Evolutionary conservation across 345 rosid genomes (phyloP), one percentile per base, ranked within the genome.

Genomic region (Gossypium raimondii): DNA sequence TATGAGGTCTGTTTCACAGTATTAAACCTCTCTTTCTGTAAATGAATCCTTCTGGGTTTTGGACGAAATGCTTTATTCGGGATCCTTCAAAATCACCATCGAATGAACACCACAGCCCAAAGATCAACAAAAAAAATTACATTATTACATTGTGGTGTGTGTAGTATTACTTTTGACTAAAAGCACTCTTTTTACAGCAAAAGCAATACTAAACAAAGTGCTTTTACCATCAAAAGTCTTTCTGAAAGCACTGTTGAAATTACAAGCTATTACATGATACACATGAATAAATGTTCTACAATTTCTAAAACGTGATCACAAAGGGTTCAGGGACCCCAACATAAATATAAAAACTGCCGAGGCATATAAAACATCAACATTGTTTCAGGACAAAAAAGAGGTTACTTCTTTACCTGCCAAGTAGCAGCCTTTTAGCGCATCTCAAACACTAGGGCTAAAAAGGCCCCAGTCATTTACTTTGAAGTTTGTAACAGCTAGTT

Each of bases 401-500:
- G 34, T 13, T 9, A 57, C 4, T 20, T 56, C 12, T 20, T 9
- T 56, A 56, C 60, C 27, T 20, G 25, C 60, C 58, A n/a, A 34
- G n/a, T 17, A 17, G 8, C n/a, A 18, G 13, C n/a, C n/a, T 45
- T 34, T 45, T 5, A 67, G 17, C 41, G 24, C 71, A 22, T 47
- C 63, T 81, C 72, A 80, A 61, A 77, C 34, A 11, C 80, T 77
- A n/a, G 80, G 74, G 75, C 80, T 85, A 24, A 92, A 92, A 74
- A 93, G 93, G 82, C 82, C 84, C 96, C 97, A 90, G 76, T 92
- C 86, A 68, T 87, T 66, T 59, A 92, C 89, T 81, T 83, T 88
- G 88, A 93, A 90, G 78, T 76, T 85, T 4, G 96, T 88, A 76
- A 84, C 85, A 11, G 90, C 93, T 60, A 82, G 88, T 62, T 86